These are phyloP conservation scores for Pichia sp. DNA, from an alignment of 1,139 yeast species.

Conservation along the genomic window DNA sequence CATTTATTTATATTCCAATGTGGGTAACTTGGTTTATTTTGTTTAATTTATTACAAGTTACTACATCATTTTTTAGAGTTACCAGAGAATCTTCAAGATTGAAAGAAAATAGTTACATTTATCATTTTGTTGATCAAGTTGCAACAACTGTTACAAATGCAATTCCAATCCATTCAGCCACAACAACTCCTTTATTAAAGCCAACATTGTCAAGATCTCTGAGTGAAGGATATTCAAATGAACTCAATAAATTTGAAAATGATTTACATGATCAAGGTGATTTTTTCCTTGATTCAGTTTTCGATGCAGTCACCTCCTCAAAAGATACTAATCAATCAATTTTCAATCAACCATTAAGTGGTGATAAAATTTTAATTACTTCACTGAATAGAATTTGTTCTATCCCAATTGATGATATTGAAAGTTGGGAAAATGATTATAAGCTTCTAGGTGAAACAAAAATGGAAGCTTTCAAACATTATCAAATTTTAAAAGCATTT, in stretches of 20 bases:
- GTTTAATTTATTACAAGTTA: constrained; percentile 38
- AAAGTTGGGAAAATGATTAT: constrained; percentile 10
- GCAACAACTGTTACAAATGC: constrained; percentile 7
- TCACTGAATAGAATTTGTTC: constrained; percentile 23
- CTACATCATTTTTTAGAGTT: constrained; percentile 31
- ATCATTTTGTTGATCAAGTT: constrained; percentile 13
- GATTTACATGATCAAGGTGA: constrained; percentile 50
- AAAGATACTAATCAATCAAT: constrained; percentile 21
- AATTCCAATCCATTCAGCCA: constrained; percentile 12
- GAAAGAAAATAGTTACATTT: constrained; percentile 18
- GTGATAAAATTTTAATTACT: constrained; percentile 20
- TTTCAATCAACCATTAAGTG: constrained; percentile 17
- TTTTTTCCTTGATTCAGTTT: constrained; percentile 52
- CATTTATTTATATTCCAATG: constrained; percentile 46
- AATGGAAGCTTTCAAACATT: constrained; percentile 18
- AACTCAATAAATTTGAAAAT: constrained; percentile 30
- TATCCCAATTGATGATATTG: constrained; percentile 18
- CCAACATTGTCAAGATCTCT: constrained; percentile 26
- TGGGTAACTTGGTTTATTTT: constrained; percentile 46
- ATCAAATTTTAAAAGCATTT: constrained; percentile 28
- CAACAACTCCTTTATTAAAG: constrained; percentile 13
- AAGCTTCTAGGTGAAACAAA: constrained; percentile 2
- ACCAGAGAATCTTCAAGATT: constrained; percentile 26
- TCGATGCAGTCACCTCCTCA: constrained; percentile 44
- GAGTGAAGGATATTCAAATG: constrained; percentile 28